Percentiles rank a stretch among this genome's conserved stretches.
phyloP scores from a whole-genome alignment of 768 basidiomycete genomes.

The Tricholoma sp. region DNA sequence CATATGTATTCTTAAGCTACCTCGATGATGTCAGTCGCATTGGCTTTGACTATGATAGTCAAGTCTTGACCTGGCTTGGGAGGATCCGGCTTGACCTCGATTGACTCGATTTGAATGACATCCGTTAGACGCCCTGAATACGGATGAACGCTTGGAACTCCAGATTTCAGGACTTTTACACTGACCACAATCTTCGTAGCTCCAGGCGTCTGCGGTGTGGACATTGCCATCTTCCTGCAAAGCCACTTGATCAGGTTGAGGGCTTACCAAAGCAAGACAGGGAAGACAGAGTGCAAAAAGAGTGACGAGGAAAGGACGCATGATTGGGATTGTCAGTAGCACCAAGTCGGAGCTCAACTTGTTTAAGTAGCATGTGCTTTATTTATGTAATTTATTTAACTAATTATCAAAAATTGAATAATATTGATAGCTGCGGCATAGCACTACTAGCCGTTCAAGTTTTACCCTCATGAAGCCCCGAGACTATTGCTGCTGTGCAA shows the following conservation, averaged over 20 bases:
- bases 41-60: slow-evolving; percentile 75
- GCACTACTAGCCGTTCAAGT: slow-evolving; percentile 9
- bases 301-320: slow-evolving; percentile 17
- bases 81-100: slow-evolving; percentile 78
- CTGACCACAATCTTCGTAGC: slow-evolving; percentile 72
- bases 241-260: slow-evolving; percentile 19
- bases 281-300: slow-evolving; percentile 19
- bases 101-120: slow-evolving; percentile 60
- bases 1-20: slow-evolving; percentile 33
- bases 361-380: background rate
- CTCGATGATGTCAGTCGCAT: slow-evolving; percentile 54
- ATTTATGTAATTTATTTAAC: background rate
- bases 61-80: slow-evolving; percentile 83
- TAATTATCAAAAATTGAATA: too few species aligned
- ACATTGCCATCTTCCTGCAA: slow-evolving; percentile 21
- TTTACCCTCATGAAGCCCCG: slow-evolving; percentile 61
- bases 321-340: slow-evolving; percentile 8
- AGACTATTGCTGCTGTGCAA: slow-evolving; percentile 91
- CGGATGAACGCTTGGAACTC: background rate
- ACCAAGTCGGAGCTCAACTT: too few species aligned
- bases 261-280: slow-evolving; percentile 15
- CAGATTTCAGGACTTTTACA: slow-evolving; percentile 4
- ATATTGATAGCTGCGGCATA: background rate
- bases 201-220: slow-evolving; percentile 49
- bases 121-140: slow-evolving; percentile 40